These are phyloP conservation scores for Begonia fuchsioides DNA, from an alignment of 306 rosid genomes.

Conservation along the genomic window DNA sequence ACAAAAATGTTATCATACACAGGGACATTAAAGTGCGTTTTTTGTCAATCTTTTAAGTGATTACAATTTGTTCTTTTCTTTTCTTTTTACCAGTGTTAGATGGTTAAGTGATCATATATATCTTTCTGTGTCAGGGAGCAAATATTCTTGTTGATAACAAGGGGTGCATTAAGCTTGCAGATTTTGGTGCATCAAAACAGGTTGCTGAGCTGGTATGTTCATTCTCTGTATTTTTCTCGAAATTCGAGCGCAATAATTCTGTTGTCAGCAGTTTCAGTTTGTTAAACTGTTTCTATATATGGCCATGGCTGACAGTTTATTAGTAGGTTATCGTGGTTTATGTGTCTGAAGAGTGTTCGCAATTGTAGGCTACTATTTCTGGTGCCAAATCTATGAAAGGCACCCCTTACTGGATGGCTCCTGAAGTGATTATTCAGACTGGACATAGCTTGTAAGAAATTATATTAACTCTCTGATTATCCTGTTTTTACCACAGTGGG, in stretches of 20 bases:
- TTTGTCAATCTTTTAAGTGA: conserved; percentile 2
- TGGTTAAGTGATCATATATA: conserved; percentile 8
- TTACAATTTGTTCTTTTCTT: conserved; percentile 3
- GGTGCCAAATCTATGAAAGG: conserved; percentile 99
- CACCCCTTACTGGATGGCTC: conserved; percentile 99
- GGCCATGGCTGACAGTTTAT: background rate
- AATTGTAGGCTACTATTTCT: conserved; percentile 79
- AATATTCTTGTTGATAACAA: conserved; percentile 98
- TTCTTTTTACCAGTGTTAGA: background rate
- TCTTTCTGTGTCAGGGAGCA: conserved; percentile 62
- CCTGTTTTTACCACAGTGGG: too few species aligned
- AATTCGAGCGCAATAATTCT: background rate
- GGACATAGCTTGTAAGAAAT: conserved; percentile 98
- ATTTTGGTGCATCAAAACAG: conserved; percentile 98
- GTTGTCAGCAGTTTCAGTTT: background rate
- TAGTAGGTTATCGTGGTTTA: conserved; percentile 3
- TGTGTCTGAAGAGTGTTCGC: conserved; percentile 11
- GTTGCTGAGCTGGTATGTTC: conserved; percentile 86
- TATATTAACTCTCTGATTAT: background rate
- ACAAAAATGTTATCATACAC: conserved; percentile 95
- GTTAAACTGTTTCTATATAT: too few species aligned
- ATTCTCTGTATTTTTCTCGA: conserved; percentile 1
- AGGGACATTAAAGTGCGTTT: conserved; percentile 81
- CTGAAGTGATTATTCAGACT: conserved; percentile 97
- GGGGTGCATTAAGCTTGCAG: conserved; percentile 98